Percentiles rank a stretch among this genome's conserved stretches.
phyloP scores from a whole-genome alignment of 306 rosid species.

The Benincasa hispida region DNA sequence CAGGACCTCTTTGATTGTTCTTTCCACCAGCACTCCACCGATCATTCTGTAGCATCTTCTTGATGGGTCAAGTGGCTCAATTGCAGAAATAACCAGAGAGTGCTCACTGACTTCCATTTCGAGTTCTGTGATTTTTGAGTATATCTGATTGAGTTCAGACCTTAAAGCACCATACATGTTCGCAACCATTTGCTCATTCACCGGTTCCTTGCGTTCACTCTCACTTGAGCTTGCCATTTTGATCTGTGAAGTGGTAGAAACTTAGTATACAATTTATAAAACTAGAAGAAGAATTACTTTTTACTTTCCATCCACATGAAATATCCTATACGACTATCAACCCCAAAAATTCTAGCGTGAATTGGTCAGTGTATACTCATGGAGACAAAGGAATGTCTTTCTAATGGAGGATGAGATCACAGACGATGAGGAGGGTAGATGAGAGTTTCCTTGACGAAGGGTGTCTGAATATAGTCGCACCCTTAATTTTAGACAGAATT shows the following conservation, averaged over 20 bases:
- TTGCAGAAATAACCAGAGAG: constrained; percentile 71
- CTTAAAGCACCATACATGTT: constrained; percentile 73
- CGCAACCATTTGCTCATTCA: constrained; percentile 80
- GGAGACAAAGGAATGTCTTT: background rate
- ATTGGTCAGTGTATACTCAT: background rate
- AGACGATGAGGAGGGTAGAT: background rate
- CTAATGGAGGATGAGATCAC: background rate
- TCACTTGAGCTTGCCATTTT: constrained; percentile 55
- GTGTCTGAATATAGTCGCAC: background rate
- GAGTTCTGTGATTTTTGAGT: constrained; percentile 87
- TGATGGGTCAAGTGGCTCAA: constrained; percentile 78
- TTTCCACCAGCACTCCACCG: constrained; percentile 95
- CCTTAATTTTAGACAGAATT: background rate
- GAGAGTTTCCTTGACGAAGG: background rate
- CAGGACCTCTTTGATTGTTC: constrained; percentile 85
- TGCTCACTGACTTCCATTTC: constrained; percentile 96
- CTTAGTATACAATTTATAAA: background rate
- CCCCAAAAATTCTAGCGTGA: background rate
- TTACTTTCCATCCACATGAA: background rate
- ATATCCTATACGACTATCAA: background rate
- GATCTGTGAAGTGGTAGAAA: constrained; percentile 9
- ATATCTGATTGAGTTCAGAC: constrained; percentile 83
- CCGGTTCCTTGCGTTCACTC: constrained; percentile 50
- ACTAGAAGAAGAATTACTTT: background rate
- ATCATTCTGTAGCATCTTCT: constrained; percentile 92